A percentile compares a stretch with the other conserved stretches of the same genome.
phyloP scores from a whole-genome alignment of 495 filamentous ascomycete species.

The Penicillium antarcticum region DNA sequence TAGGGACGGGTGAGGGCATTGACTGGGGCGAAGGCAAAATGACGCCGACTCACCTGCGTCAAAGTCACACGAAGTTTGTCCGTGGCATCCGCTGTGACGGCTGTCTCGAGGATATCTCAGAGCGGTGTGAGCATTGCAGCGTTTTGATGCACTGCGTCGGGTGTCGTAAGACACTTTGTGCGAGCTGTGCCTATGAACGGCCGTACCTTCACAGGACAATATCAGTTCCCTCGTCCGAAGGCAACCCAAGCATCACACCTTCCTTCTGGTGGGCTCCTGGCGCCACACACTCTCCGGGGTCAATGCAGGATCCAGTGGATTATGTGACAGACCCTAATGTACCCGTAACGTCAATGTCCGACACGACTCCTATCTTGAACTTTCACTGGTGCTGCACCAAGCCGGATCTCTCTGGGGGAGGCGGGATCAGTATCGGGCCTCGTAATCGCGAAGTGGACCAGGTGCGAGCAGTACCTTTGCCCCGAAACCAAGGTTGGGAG shows the following conservation, averaged over 20 bases:
- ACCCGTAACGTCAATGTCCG: constrained; percentile 22
- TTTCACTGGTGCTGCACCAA: constrained; percentile 64
- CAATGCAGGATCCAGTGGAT: constrained; percentile 50
- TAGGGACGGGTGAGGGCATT: constrained; percentile 44
- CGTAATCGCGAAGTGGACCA: constrained; percentile 51
- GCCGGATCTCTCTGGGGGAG: constrained; percentile 60
- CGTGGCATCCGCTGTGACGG: constrained; percentile 52
- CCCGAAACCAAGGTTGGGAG: constrained; percentile 51
- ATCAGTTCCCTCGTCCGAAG: constrained; percentile 9
- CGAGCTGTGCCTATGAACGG: constrained; percentile 57
- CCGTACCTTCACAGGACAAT: constrained; percentile 40
- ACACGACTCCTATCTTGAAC: constrained; percentile 42
- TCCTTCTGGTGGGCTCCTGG: constrained; percentile 59
- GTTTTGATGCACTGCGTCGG: constrained; percentile 63
- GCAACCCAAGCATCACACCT: constrained; percentile 8
- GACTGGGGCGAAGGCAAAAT: constrained; percentile 53
- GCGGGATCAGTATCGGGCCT: constrained; percentile 55
- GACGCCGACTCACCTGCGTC: constrained; percentile 51
- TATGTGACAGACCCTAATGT: constrained; percentile 25
- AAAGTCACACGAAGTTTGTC: constrained; percentile 52
- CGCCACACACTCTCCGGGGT: constrained; percentile 50
- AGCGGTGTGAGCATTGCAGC: constrained; percentile 61
- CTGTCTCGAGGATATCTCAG: constrained; percentile 49
- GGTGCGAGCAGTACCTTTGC: constrained; percentile 56
- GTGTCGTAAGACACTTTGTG: constrained; percentile 60